These are phyloP conservation scores for Nemania abortiva DNA, from an alignment of 2,329 filamentous ascomycete genomes.

Conservation along the genomic window DNA sequence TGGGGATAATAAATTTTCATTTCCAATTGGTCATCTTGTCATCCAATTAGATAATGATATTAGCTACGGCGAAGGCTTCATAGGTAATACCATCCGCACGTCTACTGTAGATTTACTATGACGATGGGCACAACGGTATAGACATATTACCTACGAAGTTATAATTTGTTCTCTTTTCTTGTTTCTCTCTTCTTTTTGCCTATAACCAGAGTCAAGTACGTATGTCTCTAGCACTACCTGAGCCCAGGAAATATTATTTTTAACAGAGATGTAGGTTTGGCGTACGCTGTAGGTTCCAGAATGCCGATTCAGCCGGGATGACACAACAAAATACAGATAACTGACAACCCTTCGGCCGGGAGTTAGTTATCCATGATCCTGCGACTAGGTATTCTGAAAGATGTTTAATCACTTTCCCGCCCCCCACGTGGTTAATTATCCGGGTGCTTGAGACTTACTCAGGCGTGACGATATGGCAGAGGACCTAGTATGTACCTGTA, in stretches of 20 bases:
- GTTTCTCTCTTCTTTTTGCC: neutral
- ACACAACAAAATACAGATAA: neutral
- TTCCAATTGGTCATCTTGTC: neutral
- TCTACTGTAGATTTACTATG: neutral
- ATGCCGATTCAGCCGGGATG: neutral
- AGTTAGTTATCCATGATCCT: neutral
- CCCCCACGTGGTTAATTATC: slow-evolving; percentile 21
- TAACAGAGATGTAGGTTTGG: neutral
- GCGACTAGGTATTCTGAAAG: neutral
- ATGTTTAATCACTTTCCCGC: slow-evolving; percentile 18
- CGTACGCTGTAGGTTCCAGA: neutral
- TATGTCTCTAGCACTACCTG: neutral
- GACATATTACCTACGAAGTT: neutral
- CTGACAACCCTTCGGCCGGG: neutral
- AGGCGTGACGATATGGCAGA: slow-evolving; percentile 10
- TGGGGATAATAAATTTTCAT: neutral
- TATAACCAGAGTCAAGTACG: neutral
- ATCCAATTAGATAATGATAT: neutral
- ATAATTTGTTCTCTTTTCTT: neutral
- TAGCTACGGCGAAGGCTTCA: too few species aligned
- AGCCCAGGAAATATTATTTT: neutral
- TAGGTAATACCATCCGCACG: neutral
- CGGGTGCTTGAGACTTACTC: slow-evolving; percentile 3
- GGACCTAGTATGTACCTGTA: neutral
- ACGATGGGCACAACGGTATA: neutral